Conservation (phyloP, 1,284 basidiomycete species). For the Trametes pubescens region DNA sequence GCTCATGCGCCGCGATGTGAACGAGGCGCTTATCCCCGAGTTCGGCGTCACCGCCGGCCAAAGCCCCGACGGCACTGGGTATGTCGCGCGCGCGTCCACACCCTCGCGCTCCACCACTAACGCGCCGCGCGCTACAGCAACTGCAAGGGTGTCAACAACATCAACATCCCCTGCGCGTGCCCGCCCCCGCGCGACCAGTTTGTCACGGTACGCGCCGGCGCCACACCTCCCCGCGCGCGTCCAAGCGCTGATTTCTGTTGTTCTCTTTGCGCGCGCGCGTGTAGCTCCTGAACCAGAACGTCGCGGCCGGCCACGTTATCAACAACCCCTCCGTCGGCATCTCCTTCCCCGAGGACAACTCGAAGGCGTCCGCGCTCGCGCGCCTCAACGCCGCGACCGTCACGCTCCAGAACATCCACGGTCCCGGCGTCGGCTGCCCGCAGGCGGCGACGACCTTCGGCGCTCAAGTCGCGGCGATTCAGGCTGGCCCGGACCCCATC, state of each 20-base stretch:
- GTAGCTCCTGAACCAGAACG: slow-evolving; percentile 63
- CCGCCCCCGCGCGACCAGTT: slow-evolving; percentile 49
- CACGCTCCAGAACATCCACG: slow-evolving; percentile 50
- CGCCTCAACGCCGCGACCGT: slow-evolving; percentile 55
- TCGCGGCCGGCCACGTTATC: slow-evolving; percentile 63
- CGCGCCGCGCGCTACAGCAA: slow-evolving; percentile 30
- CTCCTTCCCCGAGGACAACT: slow-evolving; percentile 67
- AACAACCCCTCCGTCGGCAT: slow-evolving; percentile 65
- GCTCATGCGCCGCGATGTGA: slow-evolving; percentile 53
- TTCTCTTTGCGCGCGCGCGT: background rate
- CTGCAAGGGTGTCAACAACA: slow-evolving; percentile 36
- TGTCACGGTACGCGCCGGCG: slow-evolving; percentile 36
- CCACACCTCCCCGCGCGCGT: background rate
- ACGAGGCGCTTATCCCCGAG: slow-evolving; percentile 59
- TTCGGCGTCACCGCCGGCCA: slow-evolving; percentile 58
- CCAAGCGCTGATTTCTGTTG: background rate
- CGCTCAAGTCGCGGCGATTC: slow-evolving; percentile 42
- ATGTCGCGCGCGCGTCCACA: slow-evolving; percentile 11
- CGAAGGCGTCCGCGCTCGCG: slow-evolving; percentile 57
- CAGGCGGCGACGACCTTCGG: slow-evolving; percentile 45
- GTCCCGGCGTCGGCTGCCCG: slow-evolving; percentile 49
- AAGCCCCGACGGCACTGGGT: slow-evolving; percentile 60
- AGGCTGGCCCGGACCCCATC: slow-evolving; percentile 26
- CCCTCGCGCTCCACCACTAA: background rate
- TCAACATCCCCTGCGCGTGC: slow-evolving; percentile 52